phyloP scores from a whole-genome alignment of 73 alveolate species.

The Uronychia setigera region DNA sequence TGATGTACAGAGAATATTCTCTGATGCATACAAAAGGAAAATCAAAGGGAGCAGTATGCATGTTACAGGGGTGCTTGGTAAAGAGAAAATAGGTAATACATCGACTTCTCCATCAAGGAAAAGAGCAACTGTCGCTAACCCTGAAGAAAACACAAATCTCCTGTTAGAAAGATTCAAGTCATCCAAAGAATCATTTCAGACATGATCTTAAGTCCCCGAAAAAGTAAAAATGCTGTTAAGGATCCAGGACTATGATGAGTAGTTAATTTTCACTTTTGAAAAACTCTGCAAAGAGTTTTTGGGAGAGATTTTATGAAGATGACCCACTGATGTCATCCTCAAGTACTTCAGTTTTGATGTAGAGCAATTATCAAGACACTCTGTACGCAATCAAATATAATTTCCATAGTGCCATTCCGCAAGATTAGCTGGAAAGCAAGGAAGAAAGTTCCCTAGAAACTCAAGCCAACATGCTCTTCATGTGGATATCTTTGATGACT shows the following conservation, averaged over 20 bases:
- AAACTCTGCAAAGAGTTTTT: constrained; percentile 14
- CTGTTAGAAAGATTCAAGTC: too few relatives aligned
- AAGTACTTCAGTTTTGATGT: neutral
- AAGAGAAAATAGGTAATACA: too few relatives aligned
- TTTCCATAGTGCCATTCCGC: neutral
- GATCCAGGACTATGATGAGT: neutral
- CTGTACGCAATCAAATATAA: neutral
- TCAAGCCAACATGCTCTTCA: neutral
- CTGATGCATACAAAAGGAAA: neutral
- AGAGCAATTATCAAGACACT: neutral
- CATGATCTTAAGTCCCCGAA: too few relatives aligned
- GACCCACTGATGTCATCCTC: neutral
- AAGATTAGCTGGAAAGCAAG: neutral
- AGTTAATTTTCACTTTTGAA: neutral
- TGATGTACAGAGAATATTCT: neutral
- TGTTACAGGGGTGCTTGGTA: too few relatives aligned
- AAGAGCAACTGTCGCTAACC: neutral
- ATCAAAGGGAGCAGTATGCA: neutral
- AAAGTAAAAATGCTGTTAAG: too few relatives aligned
- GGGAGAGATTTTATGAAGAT: neutral
- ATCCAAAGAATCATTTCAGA: too few relatives aligned
- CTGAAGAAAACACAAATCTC: too few relatives aligned
- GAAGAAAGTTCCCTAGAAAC: too few relatives aligned
- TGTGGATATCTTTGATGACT: neutral
- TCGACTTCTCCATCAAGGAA: neutral